Evolutionary conservation across 345 rosid genomes (phyloP), one percentile per base, ranked within the genome.

Genomic region (Lepidium aucheri): DNA sequence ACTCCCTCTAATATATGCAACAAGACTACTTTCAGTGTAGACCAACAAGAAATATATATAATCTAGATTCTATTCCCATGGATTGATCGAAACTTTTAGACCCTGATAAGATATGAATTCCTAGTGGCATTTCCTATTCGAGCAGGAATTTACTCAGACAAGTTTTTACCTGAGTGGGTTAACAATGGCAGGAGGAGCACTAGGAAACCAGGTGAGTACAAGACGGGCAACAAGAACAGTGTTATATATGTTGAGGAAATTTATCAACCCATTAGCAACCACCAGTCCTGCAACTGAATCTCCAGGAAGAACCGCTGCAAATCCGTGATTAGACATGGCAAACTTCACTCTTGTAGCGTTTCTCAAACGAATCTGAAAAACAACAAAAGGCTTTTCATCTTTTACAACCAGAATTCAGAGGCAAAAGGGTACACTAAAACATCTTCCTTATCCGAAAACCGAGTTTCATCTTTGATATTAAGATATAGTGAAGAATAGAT

Each of bases 131-230:
- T 41, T 67, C 17, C 6, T 15, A 17, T 17, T 14, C 4, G 4
- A 55, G 24, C 35, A 34, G 63, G 49, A 50, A 7, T n/a, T 41
- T 14, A 60, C 9, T 1, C 36, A 52, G 43, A 40, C n/a, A 7
- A 60, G 0, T 8, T 5, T 6, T 45, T 33, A 93, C 97, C 98
- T 90, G 77, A 93, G 94, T 45, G 98, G 98, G 65, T 80, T 82
- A 43, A 90, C 95, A 70, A 93, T 93, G 78, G 86, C 97, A 26
- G 97, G 94, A 78, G 97, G 97, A 44, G 96, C 74, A 70, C 85
- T 86, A 0, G 98, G 98, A 75, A 93, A 93, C 98, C 97, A 93
- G 28, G 97, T 90, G 83, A 93, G 78, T 58, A 93, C 97, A 43
- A 93, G 92, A 80, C 98, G 80, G 44, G 77, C 68, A 32, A 93